Evolutionary conservation across 495 filamentous ascomycete genomes (phyloP), one percentile per base, ranked within the genome.

Genomic region (Aspergillus olivimuriae): DNA sequence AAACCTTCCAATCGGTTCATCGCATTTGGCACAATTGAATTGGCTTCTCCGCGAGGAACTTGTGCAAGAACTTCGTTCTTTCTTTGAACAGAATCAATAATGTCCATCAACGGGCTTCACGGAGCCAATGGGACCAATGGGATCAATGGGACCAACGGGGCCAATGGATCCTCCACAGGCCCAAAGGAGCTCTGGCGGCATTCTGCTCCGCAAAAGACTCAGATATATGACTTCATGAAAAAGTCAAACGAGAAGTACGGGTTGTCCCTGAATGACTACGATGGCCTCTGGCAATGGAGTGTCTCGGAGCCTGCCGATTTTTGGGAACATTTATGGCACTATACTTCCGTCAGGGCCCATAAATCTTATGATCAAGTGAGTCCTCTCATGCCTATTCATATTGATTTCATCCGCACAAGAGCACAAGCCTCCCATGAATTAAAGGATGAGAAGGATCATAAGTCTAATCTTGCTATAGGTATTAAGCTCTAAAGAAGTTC

Each of bases 271-370:
- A 52, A 68, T 14, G 75, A 72, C 52, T 91, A 94, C 52, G 61
- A 81, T 16, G 72, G 76, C 9, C 74, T 96, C 10, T 84, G 88
- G 68, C 68, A 74, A 51, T 98, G 92, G 92, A 94, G 87, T 42
- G 76, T 89, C 39, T 73, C 82, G 14, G 76, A 94, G 52, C 72
- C 87, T 17, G 73, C 78, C 9, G 61, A 74, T 5, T 92, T 95
- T 55, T 98, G 92, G 92, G 80, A 72, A 15, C 81, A 92, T 49
- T 76, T 90, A 6, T 96, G 89, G 89, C 66, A 84, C 33, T 92
- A 83, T 58, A 84, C 81, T 4, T 78, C 81, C 26, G 76, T 96
- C 50, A 78, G 72, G 41, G 76, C 85, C 12, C 83, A 84, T n/a
- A 62, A 64, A 49, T 63, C 69, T 3, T 89, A 80, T 60, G 62